Evolutionary conservation across 2,329 filamentous ascomycete genomes (phyloP).

Genomic region (Tolypocladium pustulatum): DNA sequence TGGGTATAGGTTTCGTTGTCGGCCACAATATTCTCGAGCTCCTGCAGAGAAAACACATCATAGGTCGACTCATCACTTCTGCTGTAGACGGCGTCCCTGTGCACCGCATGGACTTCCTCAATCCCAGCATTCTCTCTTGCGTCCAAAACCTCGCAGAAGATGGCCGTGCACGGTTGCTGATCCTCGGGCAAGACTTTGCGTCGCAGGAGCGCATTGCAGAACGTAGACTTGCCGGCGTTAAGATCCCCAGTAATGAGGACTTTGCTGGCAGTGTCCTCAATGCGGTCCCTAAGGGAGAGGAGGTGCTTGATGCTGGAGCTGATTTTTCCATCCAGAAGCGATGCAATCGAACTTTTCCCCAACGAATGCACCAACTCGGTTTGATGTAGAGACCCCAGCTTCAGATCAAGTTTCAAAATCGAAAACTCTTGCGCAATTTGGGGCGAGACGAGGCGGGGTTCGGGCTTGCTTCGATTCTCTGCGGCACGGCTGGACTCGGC

Average conservation of each 20-base stretch:
- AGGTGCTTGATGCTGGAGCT: slow-evolving; percentile 88
- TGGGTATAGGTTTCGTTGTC: slow-evolving; percentile 84
- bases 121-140: slow-evolving; percentile 80
- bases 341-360: slow-evolving; percentile 83
- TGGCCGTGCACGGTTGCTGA: slow-evolving; percentile 94
- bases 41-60: slow-evolving; percentile 66
- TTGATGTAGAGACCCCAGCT: slow-evolving; percentile 77
- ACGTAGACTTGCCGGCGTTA: slow-evolving; percentile 96
- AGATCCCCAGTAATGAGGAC: slow-evolving; percentile 91
- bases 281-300: slow-evolving; percentile 75
- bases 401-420: slow-evolving; percentile 86
- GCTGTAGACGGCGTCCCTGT: slow-evolving; percentile 69
- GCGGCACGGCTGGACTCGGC: slow-evolving; percentile 65
- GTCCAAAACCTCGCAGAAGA: slow-evolving; percentile 96
- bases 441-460: slow-evolving; percentile 78
- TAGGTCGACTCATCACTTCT: slow-evolving; percentile 91
- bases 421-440: slow-evolving; percentile 96
- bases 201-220: slow-evolving; percentile 92
- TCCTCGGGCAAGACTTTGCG: slow-evolving; percentile 92
- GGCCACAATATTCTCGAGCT: slow-evolving; percentile 80
- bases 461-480: slow-evolving; percentile 49
- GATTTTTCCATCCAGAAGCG: slow-evolving; percentile 87
- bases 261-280: slow-evolving; percentile 95
- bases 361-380: slow-evolving; percentile 88
- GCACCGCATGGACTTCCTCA: slow-evolving; percentile 93